Evolutionary conservation across 257 asterid genomes (phyloP), one percentile per base, ranked within the genome.

Genomic region (Jacaranda copaia): DNA sequence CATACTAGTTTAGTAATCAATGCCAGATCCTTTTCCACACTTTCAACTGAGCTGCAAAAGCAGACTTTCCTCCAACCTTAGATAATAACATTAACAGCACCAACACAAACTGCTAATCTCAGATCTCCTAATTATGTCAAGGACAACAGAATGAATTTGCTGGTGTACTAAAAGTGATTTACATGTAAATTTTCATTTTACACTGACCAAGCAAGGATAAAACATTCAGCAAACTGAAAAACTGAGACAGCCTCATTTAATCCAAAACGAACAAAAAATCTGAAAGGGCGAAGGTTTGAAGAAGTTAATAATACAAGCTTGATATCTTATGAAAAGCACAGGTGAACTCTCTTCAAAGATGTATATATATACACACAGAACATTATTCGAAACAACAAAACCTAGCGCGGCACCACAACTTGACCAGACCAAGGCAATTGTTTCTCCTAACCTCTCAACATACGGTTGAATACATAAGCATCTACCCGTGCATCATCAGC

Each of bases 401-500:
- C 68, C 80, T 55, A 74, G 61, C 12, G 48, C 77, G 20, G 71
- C 79, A 61, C 81, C 77, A 84, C 52, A 57, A 59, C 75, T 76
- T 35, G 70, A 76, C 58, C 42, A 20, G 35, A 62, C 12, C 19
- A 58, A 19, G 38, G 49, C 53, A 45, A n/a, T 32, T 43, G 11
- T 65, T 40, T 35, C 72, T 42, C 68, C 87, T 69, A 95, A 71
- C 93, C 93, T 80, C 91, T 84, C n/a, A 89, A 76, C 86, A 89
- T 80, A 15, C 72, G 91, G 78, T 89, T 87, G 86, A 85, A 94
- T 67, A 86, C 69, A 6, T 82, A 89, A 4, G 90, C 85, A 76
- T 87, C 93, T 11, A 86, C 87, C 65, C 82, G 86, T 5, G 88
- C 77, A 77, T 92, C 97, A 74, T 93, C 99, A 5, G 90, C 93